phyloP scores from a whole-genome alignment of 1,284 basidiomycete species.

The Marasmius sp. region DNA sequence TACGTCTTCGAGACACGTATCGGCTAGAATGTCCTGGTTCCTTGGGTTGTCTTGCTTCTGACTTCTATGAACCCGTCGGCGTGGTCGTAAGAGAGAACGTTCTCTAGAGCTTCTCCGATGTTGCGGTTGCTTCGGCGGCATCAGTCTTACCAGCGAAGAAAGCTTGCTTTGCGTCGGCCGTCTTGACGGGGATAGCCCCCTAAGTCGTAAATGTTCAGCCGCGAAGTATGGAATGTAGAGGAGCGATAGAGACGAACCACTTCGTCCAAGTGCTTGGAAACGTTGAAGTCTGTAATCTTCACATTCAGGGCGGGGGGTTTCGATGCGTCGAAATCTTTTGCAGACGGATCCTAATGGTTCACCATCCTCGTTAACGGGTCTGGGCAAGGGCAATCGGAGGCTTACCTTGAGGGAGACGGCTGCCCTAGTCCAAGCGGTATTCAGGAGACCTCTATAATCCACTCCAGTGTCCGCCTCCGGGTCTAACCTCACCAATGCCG shows the following conservation, averaged over 20 bases:
- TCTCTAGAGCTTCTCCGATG: background rate
- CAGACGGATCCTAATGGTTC: constrained; percentile 1
- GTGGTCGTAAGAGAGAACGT: background rate
- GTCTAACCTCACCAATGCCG: constrained; percentile 50
- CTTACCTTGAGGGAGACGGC: constrained; percentile 46
- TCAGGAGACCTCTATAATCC: constrained; percentile 52
- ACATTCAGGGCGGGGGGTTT: constrained; percentile 18
- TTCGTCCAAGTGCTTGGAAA: constrained; percentile 22
- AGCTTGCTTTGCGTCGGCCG: background rate
- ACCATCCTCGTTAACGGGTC: background rate
- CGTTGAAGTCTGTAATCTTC: constrained; percentile 28
- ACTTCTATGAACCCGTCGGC: too few species aligned
- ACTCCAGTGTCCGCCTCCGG: constrained; percentile 30
- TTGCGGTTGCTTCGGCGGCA: background rate
- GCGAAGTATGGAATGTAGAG: background rate
- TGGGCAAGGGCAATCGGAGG: background rate
- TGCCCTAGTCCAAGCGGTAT: constrained; percentile 67
- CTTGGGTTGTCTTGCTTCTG: too few species aligned
- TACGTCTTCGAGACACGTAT: too few species aligned
- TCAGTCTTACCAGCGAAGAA: background rate
- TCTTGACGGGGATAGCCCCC: constrained; percentile 17
- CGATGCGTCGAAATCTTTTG: background rate
- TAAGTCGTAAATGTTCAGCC: constrained; percentile 3
- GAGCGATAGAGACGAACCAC: background rate
- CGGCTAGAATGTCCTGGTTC: too few species aligned